Percentiles rank a stretch among this genome's conserved stretches.
These are phyloP conservation scores for Adansonia grandidieri DNA, from an alignment of 441 rosid species.

Conservation along the genomic window DNA sequence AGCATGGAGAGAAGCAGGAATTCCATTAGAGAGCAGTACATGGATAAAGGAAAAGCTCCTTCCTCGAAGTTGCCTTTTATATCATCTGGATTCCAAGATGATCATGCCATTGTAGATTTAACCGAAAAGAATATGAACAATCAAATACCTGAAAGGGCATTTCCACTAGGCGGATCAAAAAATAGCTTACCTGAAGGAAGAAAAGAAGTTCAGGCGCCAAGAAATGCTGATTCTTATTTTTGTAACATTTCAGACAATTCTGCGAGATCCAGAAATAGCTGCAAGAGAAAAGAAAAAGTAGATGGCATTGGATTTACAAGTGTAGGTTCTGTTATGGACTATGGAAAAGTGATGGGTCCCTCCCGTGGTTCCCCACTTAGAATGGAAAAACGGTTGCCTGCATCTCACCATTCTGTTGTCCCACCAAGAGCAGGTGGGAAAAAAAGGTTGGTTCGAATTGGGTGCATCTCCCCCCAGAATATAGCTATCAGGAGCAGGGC, in stretches of 20 bases:
- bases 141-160: conserved; percentile 37
- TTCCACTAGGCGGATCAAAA: conserved; percentile 34
- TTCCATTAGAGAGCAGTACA: conserved; percentile 31
- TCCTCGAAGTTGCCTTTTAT: conserved; percentile 32
- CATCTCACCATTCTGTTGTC: conserved; percentile 30
- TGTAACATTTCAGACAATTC: conserved; percentile 26
- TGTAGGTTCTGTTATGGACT: conserved; percentile 37
- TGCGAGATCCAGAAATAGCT: conserved; percentile 23
- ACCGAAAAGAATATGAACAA: conserved; percentile 30
- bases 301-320: conserved; percentile 29
- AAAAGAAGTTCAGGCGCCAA: conserved; percentile 39
- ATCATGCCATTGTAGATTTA: conserved; percentile 36
- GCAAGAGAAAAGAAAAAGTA: conserved; percentile 56
- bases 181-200: conserved; percentile 34
- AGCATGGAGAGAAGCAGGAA: conserved; percentile 30
- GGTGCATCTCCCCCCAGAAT: conserved; percentile 81
- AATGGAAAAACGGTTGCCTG: conserved; percentile 36
- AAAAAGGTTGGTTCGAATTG: conserved; percentile 79
- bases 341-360: conserved; percentile 34
- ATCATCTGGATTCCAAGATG: conserved; percentile 29
- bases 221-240: conserved; percentile 32
- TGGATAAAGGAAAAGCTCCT: conserved; percentile 48
- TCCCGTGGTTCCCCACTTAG: conserved; percentile 37
- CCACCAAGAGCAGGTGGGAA: conserved; percentile 49
- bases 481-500: conserved; percentile 44